Evolutionary conservation across 2,329 filamentous ascomycete genomes (phyloP).

Genomic region (Tolypocladium endophyticum): DNA sequence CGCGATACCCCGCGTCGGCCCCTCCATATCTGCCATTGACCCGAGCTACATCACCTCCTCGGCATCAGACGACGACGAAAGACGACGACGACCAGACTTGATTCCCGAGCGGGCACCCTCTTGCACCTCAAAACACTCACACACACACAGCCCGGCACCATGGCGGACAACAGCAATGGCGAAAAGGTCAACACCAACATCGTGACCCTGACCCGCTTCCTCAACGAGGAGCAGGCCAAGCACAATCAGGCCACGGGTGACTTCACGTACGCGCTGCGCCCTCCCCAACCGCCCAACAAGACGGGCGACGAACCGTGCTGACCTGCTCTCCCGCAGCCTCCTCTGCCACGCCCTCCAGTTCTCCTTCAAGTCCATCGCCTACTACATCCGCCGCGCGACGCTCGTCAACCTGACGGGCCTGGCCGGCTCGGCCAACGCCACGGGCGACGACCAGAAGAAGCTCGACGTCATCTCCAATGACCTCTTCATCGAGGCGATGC

Average conservation of each 20-base stretch:
- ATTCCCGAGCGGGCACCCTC: neutral
- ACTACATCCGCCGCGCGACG: conserved; percentile 94
- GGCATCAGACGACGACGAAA: neutral
- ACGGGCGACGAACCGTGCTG: too few species aligned
- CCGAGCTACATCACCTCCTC: neutral
- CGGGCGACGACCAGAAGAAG: conserved; percentile 98
- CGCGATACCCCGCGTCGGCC: neutral
- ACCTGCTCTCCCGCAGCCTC: conserved; percentile 43
- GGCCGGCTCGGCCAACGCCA: conserved; percentile 87
- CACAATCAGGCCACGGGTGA: conserved; percentile 93
- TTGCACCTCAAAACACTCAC: neutral
- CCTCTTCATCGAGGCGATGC: conserved; percentile 92
- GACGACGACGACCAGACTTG: neutral
- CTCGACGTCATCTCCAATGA: conserved; percentile 98
- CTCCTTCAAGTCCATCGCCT: conserved; percentile 98
- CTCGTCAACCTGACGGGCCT: conserved; percentile 93
- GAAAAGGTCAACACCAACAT: conserved; percentile 95
- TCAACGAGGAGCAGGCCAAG: conserved; percentile 92
- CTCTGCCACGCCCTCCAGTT: conserved; percentile 97
- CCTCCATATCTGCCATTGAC: neutral
- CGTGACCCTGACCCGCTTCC: conserved; percentile 85
- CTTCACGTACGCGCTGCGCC: conserved; percentile 65
- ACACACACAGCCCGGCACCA: conserved; percentile 11
- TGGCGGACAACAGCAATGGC: conserved; percentile 30
- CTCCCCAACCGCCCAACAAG: neutral